Conservation (phyloP, 371 early-diverging fungal genomes). For the Rhizomucor pusillus region DNA sequence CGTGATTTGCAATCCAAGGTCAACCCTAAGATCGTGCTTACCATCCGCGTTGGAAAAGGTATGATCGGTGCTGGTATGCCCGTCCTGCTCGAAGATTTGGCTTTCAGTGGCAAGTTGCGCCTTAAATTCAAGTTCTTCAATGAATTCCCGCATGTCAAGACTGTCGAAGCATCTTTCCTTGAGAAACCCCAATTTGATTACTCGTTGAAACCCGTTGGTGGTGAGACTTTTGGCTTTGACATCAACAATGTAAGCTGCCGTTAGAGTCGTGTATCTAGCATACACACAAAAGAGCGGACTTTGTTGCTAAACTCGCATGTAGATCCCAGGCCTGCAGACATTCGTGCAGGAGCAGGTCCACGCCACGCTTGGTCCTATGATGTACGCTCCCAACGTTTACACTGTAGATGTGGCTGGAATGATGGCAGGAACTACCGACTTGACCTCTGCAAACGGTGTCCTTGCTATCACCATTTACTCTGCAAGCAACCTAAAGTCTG, state of each 20-base stretch:
- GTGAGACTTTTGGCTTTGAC: slow-evolving; percentile 85
- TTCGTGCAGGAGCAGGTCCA: slow-evolving; percentile 82
- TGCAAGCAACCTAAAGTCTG: slow-evolving; percentile 79
- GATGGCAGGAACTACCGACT: slow-evolving; percentile 66
- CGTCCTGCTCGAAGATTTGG: slow-evolving; percentile 89
- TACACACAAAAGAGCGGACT: neutral
- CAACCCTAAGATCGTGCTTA: slow-evolving; percentile 92
- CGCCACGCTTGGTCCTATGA: slow-evolving; percentile 78
- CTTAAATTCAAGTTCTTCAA: slow-evolving; percentile 83
- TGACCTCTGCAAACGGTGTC: slow-evolving; percentile 76
- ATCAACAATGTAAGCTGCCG: slow-evolving; percentile 65
- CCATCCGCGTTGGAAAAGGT: slow-evolving; percentile 89
- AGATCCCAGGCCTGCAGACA: slow-evolving; percentile 80
- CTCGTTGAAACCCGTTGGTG: slow-evolving; percentile 91
- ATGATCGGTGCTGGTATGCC: slow-evolving; percentile 91
- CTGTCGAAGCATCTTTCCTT: slow-evolving; percentile 86
- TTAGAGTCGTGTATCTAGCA: neutral
- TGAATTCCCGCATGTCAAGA: slow-evolving; percentile 90
- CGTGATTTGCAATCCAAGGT: slow-evolving; percentile 67
- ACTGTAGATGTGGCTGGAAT: slow-evolving; percentile 83
- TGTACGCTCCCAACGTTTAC: slow-evolving; percentile 85
- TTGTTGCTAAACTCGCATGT: slow-evolving; percentile 4
- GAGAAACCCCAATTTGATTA: slow-evolving; percentile 93
- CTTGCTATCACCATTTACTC: slow-evolving; percentile 74
- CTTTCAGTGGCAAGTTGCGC: slow-evolving; percentile 81